phyloP scores from a whole-genome alignment of 805 yeast genomes.

The Monosporozyma aerobia region DNA sequence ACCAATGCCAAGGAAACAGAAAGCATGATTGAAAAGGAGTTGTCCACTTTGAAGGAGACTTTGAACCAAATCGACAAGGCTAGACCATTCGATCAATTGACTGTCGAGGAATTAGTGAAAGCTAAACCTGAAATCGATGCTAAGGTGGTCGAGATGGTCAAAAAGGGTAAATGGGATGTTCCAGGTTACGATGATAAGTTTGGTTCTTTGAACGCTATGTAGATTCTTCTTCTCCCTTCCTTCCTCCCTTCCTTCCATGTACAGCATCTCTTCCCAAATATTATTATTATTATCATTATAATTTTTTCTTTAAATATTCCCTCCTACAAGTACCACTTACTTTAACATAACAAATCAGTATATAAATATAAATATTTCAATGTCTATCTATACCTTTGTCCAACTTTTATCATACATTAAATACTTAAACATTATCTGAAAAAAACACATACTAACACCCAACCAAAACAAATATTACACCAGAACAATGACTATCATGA shows the following conservation, averaged over 20 bases:
- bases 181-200: conserved; percentile 98
- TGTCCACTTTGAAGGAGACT: conserved; percentile 77
- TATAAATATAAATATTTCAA: not conserved
- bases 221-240: conserved; percentile 1
- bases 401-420: not conserved
- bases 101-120: conserved; percentile 86
- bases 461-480: too few species aligned
- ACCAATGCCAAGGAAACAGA: conserved; percentile 94
- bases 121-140: conserved; percentile 97
- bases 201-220: conserved; percentile 93
- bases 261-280: not conserved
- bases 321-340: not conserved
- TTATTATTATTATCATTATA: too few species aligned
- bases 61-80: conserved; percentile 91
- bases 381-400: not conserved
- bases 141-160: conserved; percentile 89
- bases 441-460: not conserved
- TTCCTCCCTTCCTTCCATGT: not conserved
- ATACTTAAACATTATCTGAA: too few species aligned
- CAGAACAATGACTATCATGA: conserved; percentile 8
- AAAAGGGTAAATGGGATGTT: conserved; percentile 95
- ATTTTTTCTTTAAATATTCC: not conserved
- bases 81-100: conserved; percentile 94
- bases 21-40: conserved; percentile 76
- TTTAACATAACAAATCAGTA: not conserved